phyloP scores from a whole-genome alignment of 2,329 filamentous ascomycete genomes.

The Lomentospora prolificans region DNA sequence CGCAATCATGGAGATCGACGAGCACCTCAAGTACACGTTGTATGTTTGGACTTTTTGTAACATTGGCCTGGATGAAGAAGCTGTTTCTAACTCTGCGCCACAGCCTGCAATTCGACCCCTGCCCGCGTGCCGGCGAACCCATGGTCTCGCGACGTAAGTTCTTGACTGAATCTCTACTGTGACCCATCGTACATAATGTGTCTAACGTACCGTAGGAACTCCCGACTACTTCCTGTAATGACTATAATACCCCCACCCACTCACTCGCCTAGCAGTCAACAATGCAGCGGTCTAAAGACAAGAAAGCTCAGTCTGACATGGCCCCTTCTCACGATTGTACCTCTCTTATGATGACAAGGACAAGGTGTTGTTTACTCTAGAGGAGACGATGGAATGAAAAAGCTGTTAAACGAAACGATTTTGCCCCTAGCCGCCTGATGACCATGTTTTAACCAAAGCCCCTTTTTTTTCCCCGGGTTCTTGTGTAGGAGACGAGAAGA shows the following conservation, averaged over 20 bases:
- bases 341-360: too few relatives aligned
- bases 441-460: too few relatives aligned
- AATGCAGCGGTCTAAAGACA: background rate
- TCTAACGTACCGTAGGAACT: conserved; percentile 45
- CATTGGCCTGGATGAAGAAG: too few relatives aligned
- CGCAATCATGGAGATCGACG: conserved; percentile 99
- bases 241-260: conserved; percentile 8
- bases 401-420: background rate
- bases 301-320: background rate
- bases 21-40: conserved; percentile 99
- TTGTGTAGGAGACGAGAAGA: too few relatives aligned
- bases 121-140: conserved; percentile 90
- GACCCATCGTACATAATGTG: conserved; percentile 2
- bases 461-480: background rate
- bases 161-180: background rate
- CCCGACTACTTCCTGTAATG: conserved; percentile 96
- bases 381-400: background rate
- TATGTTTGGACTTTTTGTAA: too few relatives aligned
- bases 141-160: conserved; percentile 87
- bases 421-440: too few relatives aligned
- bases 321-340: background rate
- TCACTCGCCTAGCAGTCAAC: background rate
- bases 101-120: conserved; percentile 98
- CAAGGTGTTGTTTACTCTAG: background rate
- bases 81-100: conserved; percentile 16